Percentiles rank a stretch among this genome's conserved stretches.
These are phyloP conservation scores for Xylaria hypoxylon DNA, from an alignment of 2,329 filamentous ascomycete species.

Conservation along the genomic window DNA sequence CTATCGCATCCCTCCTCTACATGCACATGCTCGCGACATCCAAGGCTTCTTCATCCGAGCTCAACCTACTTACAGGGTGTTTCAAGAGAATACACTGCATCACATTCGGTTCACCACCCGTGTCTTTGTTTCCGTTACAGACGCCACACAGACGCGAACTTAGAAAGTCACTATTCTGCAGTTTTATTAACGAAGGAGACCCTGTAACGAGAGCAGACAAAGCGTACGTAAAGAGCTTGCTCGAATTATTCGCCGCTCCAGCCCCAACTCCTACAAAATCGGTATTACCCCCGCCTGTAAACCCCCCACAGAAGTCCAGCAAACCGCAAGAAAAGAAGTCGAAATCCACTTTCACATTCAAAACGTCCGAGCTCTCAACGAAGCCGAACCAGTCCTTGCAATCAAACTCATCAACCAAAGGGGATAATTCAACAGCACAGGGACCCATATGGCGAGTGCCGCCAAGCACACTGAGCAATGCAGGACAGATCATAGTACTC, in stretches of 20 bases:
- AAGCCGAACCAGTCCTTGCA: constrained; percentile 39
- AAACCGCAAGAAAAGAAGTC: constrained; percentile 48
- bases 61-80: constrained; percentile 74
- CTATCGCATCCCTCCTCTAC: constrained; percentile 83
- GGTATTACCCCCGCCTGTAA: constrained; percentile 27
- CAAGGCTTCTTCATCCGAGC: constrained; percentile 69
- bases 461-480: constrained; percentile 73
- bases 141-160: constrained; percentile 64
- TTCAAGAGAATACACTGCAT: constrained; percentile 87
- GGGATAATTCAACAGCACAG: constrained; percentile 37
- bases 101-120: constrained; percentile 85
- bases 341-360: constrained; percentile 42
- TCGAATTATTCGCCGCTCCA: constrained; percentile 76
- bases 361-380: constrained; percentile 46
- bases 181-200: constrained; percentile 88
- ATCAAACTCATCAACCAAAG: constrained; percentile 35
- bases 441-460: constrained; percentile 73
- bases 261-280: constrained; percentile 51
- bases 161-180: constrained; percentile 78
- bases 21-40: constrained; percentile 79
- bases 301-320: constrained; percentile 37
- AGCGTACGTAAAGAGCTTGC: constrained; percentile 76
- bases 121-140: constrained; percentile 75
- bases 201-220: constrained; percentile 82
- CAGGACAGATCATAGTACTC: constrained; percentile 76